Percentiles rank a stretch among this genome's conserved stretches.
phyloP scores from a whole-genome alignment of 2,329 filamentous ascomycete genomes.

The Calonectria hawksworthii region DNA sequence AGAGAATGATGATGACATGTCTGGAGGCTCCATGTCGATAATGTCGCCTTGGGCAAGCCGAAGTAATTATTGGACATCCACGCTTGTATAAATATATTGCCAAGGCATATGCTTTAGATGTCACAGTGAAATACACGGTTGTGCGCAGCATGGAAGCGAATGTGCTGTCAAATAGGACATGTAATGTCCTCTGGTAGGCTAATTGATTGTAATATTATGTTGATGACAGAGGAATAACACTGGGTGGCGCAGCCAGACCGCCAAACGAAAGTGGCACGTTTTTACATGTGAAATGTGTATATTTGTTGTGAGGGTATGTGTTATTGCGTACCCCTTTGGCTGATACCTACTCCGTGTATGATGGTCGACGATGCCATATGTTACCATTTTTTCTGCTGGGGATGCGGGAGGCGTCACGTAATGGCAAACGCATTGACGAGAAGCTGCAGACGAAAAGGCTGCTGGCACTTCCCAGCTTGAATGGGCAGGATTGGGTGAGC shows the following conservation, averaged over 20 bases:
- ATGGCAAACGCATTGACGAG: slow-evolving; percentile 2
- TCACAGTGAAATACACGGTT: too few relatives aligned
- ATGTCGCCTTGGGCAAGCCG: slow-evolving; percentile 4
- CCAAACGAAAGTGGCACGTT: not conserved
- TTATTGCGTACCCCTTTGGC: not conserved
- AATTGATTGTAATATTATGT: not conserved
- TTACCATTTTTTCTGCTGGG: not conserved
- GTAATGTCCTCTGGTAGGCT: not conserved
- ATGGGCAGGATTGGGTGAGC: not conserved
- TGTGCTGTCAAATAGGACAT: not conserved
- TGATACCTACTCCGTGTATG: not conserved
- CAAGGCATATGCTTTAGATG: not conserved
- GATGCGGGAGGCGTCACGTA: not conserved
- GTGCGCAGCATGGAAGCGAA: not conserved
- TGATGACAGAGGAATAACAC: not conserved
- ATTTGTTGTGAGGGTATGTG: not conserved
- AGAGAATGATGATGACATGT: slow-evolving; percentile 18
- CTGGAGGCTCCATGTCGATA: not conserved
- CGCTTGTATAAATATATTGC: not conserved
- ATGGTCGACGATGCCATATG: not conserved
- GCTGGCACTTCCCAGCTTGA: not conserved
- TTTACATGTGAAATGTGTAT: not conserved
- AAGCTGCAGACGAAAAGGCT: not conserved
- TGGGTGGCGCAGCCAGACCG: not conserved
- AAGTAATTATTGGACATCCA: not conserved